phyloP scores from a whole-genome alignment of 1,284 basidiomycete genomes.

The Cryptococcus depauperatus region DNA sequence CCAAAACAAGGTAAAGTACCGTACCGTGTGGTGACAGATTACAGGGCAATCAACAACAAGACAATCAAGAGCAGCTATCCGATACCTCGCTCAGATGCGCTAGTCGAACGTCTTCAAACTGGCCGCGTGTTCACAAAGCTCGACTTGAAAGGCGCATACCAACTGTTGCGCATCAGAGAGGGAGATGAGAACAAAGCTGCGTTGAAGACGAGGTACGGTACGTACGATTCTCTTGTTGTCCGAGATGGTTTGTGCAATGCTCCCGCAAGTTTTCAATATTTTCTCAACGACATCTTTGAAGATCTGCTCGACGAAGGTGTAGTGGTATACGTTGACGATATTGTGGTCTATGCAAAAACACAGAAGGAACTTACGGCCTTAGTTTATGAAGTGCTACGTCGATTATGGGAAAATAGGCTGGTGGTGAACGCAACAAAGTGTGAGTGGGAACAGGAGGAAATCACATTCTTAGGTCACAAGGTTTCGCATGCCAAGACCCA shows the following conservation, averaged over 20 bases:
- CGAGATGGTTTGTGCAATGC: not conserved
- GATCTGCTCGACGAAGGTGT: not conserved
- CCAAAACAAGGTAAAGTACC: no score
- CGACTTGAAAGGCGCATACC: not conserved
- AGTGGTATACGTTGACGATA: conserved; percentile 1
- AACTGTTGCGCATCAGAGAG: not conserved
- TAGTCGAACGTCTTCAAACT: not conserved
- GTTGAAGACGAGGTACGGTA: not conserved
- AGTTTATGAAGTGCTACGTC: not conserved
- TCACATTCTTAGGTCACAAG: not conserved
- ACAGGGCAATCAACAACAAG: no score
- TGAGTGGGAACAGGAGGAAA: not conserved
- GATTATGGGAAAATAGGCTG: not conserved
- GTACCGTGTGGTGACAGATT: no score
- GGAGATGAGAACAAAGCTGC: not conserved
- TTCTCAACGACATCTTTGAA: not conserved
- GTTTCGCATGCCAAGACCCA: not conserved
- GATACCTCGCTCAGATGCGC: not conserved
- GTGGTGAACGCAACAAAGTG: not conserved
- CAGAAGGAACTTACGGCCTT: not conserved
- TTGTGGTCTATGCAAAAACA: not conserved
- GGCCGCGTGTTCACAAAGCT: not conserved
- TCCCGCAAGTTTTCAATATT: not conserved
- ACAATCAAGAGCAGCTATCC: not conserved
- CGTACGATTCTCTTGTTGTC: not conserved